Evolutionary conservation across 495 filamentous ascomycete species (phyloP).

Genomic region (Aspergillus sclerotiicarbonarius): DNA sequence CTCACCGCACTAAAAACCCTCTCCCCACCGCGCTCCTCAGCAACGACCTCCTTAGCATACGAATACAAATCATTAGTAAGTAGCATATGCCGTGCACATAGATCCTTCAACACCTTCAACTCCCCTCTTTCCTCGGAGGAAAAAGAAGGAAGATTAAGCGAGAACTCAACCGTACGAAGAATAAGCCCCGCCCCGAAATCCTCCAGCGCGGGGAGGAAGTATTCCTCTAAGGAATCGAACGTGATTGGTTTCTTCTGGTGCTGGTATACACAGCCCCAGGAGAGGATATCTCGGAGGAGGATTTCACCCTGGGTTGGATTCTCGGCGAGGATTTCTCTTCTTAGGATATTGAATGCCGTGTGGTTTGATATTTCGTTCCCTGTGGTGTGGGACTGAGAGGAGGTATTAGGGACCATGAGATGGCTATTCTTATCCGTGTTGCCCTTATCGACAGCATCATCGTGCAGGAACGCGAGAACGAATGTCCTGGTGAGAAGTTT

Average conservation of each 20-base stretch:
- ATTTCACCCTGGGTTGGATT: constrained; percentile 3
- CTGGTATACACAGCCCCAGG: constrained; percentile 5
- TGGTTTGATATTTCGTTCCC: no score
- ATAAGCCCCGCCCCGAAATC: constrained; percentile 13
- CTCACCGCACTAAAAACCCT: constrained; percentile 14
- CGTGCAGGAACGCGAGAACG: constrained; percentile 15
- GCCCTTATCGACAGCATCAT: constrained; percentile 4
- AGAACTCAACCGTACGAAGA: constrained; percentile 13
- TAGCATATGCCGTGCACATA: constrained; percentile 14
- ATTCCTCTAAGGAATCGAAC: constrained; percentile 10
- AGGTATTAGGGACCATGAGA: no score
- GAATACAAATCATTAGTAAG: constrained; percentile 23
- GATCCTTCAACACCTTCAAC: not conserved
- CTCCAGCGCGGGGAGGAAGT: constrained; percentile 5
- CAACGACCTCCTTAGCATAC: constrained; percentile 15
- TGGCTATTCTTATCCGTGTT: not conserved
- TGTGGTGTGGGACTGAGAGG: not conserved
- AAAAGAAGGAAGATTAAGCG: not conserved
- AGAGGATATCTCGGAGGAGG: constrained; percentile 4
- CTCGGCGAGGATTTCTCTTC: no score
- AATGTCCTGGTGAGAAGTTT: constrained; percentile 10
- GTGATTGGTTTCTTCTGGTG: not conserved
- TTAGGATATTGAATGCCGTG: no score
- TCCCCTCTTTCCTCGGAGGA: not conserved
- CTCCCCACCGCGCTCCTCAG: not conserved